Base-by-base conservation (phyloP, 495 filamentous ascomycete genomes). In the Penicillium alfredii region DNA sequence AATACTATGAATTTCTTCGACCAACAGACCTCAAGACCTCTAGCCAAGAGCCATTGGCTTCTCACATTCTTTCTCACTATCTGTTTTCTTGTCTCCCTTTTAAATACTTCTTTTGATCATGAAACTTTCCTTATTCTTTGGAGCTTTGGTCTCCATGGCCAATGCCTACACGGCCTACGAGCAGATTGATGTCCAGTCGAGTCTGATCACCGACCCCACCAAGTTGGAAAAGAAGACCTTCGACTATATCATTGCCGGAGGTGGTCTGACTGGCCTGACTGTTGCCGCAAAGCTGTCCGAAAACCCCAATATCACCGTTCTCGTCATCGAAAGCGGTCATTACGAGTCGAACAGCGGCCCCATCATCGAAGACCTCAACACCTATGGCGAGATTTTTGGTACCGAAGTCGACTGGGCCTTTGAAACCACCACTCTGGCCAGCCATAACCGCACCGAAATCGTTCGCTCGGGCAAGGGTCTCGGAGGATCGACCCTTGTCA, bases 401-500 rank as follows among this genome's bases (percentile, higher is more conserved):
- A 64, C 37, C 17, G 27, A 15, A 15, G 46, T 44, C 4, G 53
- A 57, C 36, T 44, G 48, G 11, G 33, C 30, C 8, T 52, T 33
- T 20, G 18, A 44, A 10, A 56, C 56, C 9, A 20, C 36, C 6
- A 9, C 25, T 2, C 41, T 40, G 7, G 36, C 30, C 2, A 51
- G 46, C 31, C 43, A 54, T 12, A 45, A 45, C 8, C 44, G 35
- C 4, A 35, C 45, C 1, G 33, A 33, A 9, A 14, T 27, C 8
- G 48, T 60, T 25, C 30, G 37, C 13, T 47, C 56, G 4, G 56
- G 53, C 11, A 60, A 58, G 6, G 54, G 53, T 4, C 53, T 63
- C 3, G 79, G 78, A 8, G 79, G 77, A 4, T 72, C 72, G 10
- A 78, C 73, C 6, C 65, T 64, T 4, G 59, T 81, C 38, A 81